Percentiles rank a stretch among this genome's conserved stretches.
Conservation (phyloP, 2,329 filamentous ascomycete species). For the Sclerotinia glacialis region DNA sequence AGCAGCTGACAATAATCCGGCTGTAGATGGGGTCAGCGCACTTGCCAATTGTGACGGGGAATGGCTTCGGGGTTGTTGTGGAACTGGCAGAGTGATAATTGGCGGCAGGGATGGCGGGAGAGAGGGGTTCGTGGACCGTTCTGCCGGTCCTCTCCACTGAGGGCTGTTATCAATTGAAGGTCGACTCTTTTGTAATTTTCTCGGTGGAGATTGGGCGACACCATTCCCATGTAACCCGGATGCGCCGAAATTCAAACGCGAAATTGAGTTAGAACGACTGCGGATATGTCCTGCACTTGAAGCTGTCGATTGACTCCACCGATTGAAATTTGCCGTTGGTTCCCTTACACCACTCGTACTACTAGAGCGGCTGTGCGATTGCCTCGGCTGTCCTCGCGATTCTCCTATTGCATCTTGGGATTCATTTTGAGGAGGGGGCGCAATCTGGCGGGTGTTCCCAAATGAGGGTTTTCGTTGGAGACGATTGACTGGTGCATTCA, state of each 20-base stretch:
- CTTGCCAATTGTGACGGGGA: slow-evolving; percentile 35
- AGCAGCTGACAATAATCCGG: slow-evolving; percentile 38
- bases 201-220: slow-evolving; percentile 26
- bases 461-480: slow-evolving; percentile 20
- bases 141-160: slow-evolving; percentile 26
- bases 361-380: slow-evolving; percentile 27
- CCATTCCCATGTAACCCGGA: slow-evolving; percentile 36
- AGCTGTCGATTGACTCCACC: slow-evolving; percentile 53
- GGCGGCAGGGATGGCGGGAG: slow-evolving; percentile 32
- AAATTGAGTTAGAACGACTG: slow-evolving; percentile 22
- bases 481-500: slow-evolving; percentile 11
- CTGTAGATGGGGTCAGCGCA: slow-evolving; percentile 37
- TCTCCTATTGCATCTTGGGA: slow-evolving; percentile 22
- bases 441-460: slow-evolving; percentile 21
- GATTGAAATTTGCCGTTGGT: slow-evolving; percentile 49
- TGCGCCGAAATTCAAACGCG: slow-evolving; percentile 30
- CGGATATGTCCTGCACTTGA: slow-evolving; percentile 44
- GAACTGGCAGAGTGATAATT: slow-evolving; percentile 37
- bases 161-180: slow-evolving; percentile 30
- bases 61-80: slow-evolving; percentile 24
- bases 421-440: slow-evolving; percentile 20
- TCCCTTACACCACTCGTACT: slow-evolving; percentile 35
- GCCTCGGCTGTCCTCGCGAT: slow-evolving; percentile 37
- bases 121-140: slow-evolving; percentile 25
- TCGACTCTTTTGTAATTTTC: slow-evolving; percentile 33